A percentile compares a stretch with the other conserved stretches of the same genome.
These are phyloP conservation scores for Penicillium macrosclerotiorum DNA, from an alignment of 495 filamentous ascomycete genomes.

Conservation along the genomic window DNA sequence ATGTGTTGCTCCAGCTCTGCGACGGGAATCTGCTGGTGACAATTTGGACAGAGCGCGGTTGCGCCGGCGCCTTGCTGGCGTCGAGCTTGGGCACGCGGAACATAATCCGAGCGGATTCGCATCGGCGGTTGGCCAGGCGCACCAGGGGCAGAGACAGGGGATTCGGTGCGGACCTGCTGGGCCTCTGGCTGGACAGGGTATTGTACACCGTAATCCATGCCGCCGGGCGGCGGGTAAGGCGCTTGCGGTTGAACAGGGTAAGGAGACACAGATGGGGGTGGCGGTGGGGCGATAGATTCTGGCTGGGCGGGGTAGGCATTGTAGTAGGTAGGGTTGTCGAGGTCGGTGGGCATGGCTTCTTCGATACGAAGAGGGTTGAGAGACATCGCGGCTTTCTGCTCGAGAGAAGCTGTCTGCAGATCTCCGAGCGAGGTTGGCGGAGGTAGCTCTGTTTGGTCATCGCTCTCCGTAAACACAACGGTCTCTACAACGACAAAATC, in stretches of 20 bases:
- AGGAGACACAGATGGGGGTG: slow-evolving; percentile 28
- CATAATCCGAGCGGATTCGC: slow-evolving; percentile 91
- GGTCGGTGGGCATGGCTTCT: slow-evolving; percentile 88
- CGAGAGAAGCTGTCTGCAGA: slow-evolving; percentile 87
- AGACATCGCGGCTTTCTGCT: slow-evolving; percentile 89
- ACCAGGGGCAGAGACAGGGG: slow-evolving; percentile 69
- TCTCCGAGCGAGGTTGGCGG: slow-evolving; percentile 86
- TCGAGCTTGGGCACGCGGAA: slow-evolving; percentile 76
- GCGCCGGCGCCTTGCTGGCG: slow-evolving; percentile 57
- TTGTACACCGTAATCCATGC: slow-evolving; percentile 33
- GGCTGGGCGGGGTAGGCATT: slow-evolving; percentile 46
- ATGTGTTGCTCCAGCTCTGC: slow-evolving; percentile 91
- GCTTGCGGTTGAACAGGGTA: slow-evolving; percentile 37
- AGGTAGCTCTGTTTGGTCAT: slow-evolving; percentile 82
- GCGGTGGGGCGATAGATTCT: slow-evolving; percentile 18
- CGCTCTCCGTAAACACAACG: slow-evolving; percentile 85
- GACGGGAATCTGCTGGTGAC: slow-evolving; percentile 81
- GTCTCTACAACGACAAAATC: slow-evolving; percentile 97
- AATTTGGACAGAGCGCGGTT: slow-evolving; percentile 88
- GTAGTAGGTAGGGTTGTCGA: slow-evolving; percentile 57
- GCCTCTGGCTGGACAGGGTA: slow-evolving; percentile 17
- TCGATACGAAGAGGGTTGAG: slow-evolving; percentile 84
- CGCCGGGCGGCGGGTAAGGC: slow-evolving; percentile 36
- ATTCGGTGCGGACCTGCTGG: slow-evolving; percentile 69
- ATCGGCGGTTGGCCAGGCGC: slow-evolving; percentile 65